Percentiles rank a stretch among this genome's conserved stretches.
These are phyloP conservation scores for Corymbia maculata DNA, from an alignment of 345 rosid species.

Conservation along the genomic window DNA sequence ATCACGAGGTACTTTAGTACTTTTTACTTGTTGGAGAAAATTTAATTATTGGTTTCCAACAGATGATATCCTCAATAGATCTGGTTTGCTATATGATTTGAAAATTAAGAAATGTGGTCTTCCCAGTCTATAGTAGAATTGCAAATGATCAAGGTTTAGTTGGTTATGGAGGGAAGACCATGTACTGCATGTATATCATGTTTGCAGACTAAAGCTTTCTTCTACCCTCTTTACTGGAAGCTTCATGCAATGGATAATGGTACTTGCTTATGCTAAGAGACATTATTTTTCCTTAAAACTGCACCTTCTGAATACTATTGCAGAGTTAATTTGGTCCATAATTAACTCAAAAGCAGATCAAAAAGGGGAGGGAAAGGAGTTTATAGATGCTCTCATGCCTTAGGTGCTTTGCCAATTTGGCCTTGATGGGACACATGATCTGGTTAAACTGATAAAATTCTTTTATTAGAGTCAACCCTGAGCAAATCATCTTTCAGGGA, in stretches of 20 bases:
- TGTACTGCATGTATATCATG: neutral
- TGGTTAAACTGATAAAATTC: neutral
- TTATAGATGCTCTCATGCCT: neutral
- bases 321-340: neutral
- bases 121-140: neutral
- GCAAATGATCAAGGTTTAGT: neutral
- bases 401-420: neutral
- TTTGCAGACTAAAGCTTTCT: neutral
- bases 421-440: neutral
- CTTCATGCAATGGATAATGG: neutral
- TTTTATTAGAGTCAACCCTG: neutral
- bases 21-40: neutral
- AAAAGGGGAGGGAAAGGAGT: neutral
- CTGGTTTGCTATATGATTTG: neutral
- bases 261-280: neutral
- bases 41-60: neutral
- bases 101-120: neutral
- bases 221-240: neutral
- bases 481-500: neutral
- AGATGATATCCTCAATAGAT: neutral
- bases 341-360: neutral
- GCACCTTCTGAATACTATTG: neutral
- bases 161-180: neutral
- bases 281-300: neutral
- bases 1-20: conserved; percentile 41